Conservation (phyloP, 805 yeast genomes). For the Teunomyces aglyptinius region DNA sequence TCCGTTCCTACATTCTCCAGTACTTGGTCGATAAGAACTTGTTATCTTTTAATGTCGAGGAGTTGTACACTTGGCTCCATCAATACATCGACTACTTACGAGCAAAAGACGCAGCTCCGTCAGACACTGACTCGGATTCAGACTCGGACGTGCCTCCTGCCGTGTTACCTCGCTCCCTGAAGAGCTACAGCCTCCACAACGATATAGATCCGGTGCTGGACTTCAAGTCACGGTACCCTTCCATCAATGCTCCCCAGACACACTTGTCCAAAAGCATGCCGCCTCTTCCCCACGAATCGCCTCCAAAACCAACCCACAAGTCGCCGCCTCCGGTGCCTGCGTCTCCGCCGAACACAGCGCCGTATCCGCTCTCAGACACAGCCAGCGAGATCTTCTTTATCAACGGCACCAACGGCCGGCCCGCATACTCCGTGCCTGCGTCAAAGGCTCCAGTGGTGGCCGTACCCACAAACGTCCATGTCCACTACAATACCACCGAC, state of each 20-base stretch:
- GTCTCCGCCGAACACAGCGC: no score
- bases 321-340: background rate
- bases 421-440: slow-evolving; percentile 2
- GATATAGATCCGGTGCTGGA: background rate
- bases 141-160: background rate
- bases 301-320: background rate
- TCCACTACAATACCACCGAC: background rate
- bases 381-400: background rate
- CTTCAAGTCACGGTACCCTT: slow-evolving; percentile 9
- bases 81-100: slow-evolving; percentile 38
- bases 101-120: slow-evolving; percentile 18
- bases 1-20: slow-evolving; percentile 24
- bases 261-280: background rate
- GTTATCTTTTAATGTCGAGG: slow-evolving; percentile 33
- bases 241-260: background rate
- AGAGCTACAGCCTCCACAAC: slow-evolving; percentile 1
- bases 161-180: slow-evolving; percentile 2
- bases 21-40: slow-evolving; percentile 30
- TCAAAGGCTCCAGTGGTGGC: background rate
- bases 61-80: slow-evolving; percentile 38
- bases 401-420: slow-evolving; percentile 2
- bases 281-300: slow-evolving; percentile 1
- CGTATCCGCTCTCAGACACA: background rate
- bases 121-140: no score
- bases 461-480: background rate